Evolutionary conservation across 2,329 filamentous ascomycete species (phyloP), one percentile per base, ranked within the genome.

Genomic region (Amesomyces nigricolor): DNA sequence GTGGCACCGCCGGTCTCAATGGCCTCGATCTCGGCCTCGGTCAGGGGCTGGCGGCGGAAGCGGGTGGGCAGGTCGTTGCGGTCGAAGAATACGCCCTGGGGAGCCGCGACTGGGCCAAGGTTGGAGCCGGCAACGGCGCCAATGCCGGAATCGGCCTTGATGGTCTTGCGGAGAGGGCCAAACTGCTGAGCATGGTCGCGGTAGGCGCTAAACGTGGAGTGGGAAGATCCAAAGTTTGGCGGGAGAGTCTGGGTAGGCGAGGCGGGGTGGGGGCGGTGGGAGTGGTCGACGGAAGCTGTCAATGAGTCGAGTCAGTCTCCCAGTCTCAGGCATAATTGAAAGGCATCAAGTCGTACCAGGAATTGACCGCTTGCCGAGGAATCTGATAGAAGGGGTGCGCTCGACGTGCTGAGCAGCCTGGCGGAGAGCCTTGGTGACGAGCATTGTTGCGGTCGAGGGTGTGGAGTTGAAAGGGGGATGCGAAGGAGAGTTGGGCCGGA

Each of bases 1-100:
- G 69, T 37, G 79, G 92, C 94, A 55, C 94, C 94, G 53, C 91
- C 94, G 54, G 89, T 94, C 82, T 96, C 91, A 67, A 99, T 82
- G 19, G 91, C 91, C 72, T 97, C 94, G 58, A 99, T 99, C 81
- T 99, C 94, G 43, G 85, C 85, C 64, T 85, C 73, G 38, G 82
- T 86, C 74, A 91, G 88, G 11, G 83, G 80, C 47, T 82, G 76
- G 62, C 90, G 82, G 67, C 86, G 83, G 81, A 96, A 99, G 65
- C 92, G 83, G 60, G 78, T 70, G 16, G 94, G 92, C 22, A 99
- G 84, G 74, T 99, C 88, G 64, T 83, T 88, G 64, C 91, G 84
- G 72, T 97, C 94, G 70, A 96, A 96, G 72, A 80, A 90, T 71
- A 89, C 76, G 64, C 92, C 92, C 66, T 83, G 73, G 57, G 80